Percentiles rank a stretch among this genome's conserved stretches.
phyloP scores from a whole-genome alignment of 192 early-diverging fungal species.

The Gamsiella multidivaricata region DNA sequence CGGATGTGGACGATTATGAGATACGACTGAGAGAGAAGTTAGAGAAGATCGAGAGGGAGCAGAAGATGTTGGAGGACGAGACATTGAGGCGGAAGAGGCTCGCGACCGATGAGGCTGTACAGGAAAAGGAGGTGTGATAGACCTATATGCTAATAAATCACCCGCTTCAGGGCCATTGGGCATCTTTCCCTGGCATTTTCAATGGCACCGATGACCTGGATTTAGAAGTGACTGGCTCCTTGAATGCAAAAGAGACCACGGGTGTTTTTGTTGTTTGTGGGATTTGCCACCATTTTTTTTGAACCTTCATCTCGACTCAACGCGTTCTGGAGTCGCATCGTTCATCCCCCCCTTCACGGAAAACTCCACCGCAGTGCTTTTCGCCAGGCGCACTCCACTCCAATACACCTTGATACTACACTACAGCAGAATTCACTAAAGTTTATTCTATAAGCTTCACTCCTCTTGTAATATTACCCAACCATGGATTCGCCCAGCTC shows the following conservation, averaged over 20 bases:
- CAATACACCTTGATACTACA: too few species aligned
- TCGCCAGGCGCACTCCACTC: too few species aligned
- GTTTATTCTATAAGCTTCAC: too few species aligned
- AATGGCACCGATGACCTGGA: too few species aligned
- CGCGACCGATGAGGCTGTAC: neutral
- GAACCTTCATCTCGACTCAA: neutral
- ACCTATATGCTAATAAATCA: neutral
- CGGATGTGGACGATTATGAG: slow-evolving; percentile 73
- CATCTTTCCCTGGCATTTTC: too few species aligned
- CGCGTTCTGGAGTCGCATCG: neutral
- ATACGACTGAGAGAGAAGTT: slow-evolving; percentile 59
- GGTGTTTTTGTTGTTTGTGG: neutral
- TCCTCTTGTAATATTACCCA: neutral
- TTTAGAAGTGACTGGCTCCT: too few species aligned
- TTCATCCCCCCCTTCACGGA: neutral
- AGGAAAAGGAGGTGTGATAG: slow-evolving; percentile 11
- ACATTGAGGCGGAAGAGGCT: slow-evolving; percentile 21
- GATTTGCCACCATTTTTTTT: slow-evolving; percentile 13
- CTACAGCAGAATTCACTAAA: too few species aligned
- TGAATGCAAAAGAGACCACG: neutral
- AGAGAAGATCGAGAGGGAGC: slow-evolving; percentile 55
- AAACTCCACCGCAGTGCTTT: too few species aligned
- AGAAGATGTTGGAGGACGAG: slow-evolving; percentile 52
- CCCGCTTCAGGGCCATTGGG: too few species aligned
- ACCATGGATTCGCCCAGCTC: neutral